These are phyloP conservation scores for Penicillium odoratum DNA, from an alignment of 495 filamentous ascomycete species.

Conservation along the genomic window DNA sequence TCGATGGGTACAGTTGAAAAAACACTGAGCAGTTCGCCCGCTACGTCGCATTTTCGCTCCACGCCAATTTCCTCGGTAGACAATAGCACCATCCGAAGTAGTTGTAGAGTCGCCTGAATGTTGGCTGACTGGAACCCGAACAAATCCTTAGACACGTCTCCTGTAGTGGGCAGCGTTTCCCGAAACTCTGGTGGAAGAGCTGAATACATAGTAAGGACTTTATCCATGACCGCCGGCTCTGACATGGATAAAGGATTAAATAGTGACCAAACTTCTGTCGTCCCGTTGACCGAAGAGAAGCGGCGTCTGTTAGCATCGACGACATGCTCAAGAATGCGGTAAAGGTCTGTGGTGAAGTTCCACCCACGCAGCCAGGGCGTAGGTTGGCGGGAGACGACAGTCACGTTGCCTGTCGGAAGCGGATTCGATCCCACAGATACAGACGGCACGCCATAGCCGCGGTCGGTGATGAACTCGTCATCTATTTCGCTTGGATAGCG, in stretches of 20 bases:
- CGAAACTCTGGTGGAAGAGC: slow-evolving; percentile 41
- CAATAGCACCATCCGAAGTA: slow-evolving; percentile 51
- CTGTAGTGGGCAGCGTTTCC: slow-evolving; percentile 30
- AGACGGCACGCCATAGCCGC: slow-evolving; percentile 27
- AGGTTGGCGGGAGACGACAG: slow-evolving; percentile 20
- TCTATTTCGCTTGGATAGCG: slow-evolving; percentile 46
- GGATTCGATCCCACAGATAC: slow-evolving; percentile 11
- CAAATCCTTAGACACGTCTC: slow-evolving; percentile 35
- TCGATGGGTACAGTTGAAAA: slow-evolving; percentile 46
- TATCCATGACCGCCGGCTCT: slow-evolving; percentile 36
- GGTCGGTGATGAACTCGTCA: slow-evolving; percentile 38
- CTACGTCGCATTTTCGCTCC: slow-evolving; percentile 48
- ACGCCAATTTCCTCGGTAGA: slow-evolving; percentile 41
- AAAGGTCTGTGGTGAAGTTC: slow-evolving; percentile 54
- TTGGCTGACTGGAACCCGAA: slow-evolving; percentile 54
- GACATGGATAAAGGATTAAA: slow-evolving; percentile 28
- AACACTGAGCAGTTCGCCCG: slow-evolving; percentile 46
- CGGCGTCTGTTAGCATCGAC: slow-evolving; percentile 34
- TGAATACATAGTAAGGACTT: slow-evolving; percentile 39
- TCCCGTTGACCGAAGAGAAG: slow-evolving; percentile 29
- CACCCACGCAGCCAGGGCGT: slow-evolving; percentile 48
- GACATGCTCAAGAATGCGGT: slow-evolving; percentile 50
- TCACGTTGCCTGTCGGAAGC: slow-evolving; percentile 8
- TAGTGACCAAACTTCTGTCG: slow-evolving; percentile 29
- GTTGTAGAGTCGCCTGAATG: slow-evolving; percentile 50